phyloP scores from a whole-genome alignment of 176 grass and related monocot species.

The Ensete glaucum region DNA sequence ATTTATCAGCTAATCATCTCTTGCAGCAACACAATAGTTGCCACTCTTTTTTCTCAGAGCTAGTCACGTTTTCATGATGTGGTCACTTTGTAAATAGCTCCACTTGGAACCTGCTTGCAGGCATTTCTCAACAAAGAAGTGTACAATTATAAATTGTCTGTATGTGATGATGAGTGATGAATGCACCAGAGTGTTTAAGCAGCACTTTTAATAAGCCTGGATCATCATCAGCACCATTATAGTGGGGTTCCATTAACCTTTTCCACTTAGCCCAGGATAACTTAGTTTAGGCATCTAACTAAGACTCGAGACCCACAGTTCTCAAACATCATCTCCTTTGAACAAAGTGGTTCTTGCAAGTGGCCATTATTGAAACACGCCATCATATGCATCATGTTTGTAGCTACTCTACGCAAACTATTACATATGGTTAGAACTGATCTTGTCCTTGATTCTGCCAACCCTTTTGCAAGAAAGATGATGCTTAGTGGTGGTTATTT shows the following conservation, averaged over 20 bases:
- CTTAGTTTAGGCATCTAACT: conserved; percentile 18
- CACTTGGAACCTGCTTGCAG: too few species aligned
- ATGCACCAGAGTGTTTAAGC: too few species aligned
- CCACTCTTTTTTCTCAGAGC: too few species aligned
- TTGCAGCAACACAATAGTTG: too few species aligned
- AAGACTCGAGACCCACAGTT: background rate
- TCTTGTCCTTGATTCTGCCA: background rate
- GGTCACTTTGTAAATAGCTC: too few species aligned
- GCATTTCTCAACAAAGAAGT: too few species aligned
- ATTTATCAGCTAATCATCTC: too few species aligned
- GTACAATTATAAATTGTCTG: too few species aligned
- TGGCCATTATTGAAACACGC: background rate
- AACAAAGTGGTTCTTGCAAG: background rate
- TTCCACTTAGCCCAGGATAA: conserved; percentile 16
- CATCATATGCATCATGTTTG: background rate
- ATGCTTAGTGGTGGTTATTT: background rate
- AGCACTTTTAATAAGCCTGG: background rate
- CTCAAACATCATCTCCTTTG: background rate
- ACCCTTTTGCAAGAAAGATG: background rate
- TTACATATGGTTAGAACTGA: background rate
- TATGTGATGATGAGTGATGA: too few species aligned
- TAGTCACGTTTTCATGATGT: too few species aligned
- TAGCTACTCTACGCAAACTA: background rate
- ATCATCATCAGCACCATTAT: conserved; percentile 15
- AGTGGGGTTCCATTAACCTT: conserved; percentile 20